These are phyloP conservation scores for Boletus fagicola DNA, from an alignment of 768 basidiomycete species.

Conservation along the genomic window DNA sequence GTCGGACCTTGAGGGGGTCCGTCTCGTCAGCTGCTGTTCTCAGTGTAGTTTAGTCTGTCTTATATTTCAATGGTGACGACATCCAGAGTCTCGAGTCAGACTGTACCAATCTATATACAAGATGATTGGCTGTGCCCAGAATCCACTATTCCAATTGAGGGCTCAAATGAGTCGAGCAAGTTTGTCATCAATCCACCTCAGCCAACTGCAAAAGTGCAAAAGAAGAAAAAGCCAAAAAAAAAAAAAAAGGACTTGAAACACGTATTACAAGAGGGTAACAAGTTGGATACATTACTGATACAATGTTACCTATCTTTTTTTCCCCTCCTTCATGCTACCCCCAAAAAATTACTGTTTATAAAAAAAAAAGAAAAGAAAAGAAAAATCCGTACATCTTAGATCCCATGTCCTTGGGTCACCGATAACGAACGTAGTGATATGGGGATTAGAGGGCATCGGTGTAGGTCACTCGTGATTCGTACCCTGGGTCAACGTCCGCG, in stretches of 20 bases:
- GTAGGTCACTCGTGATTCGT: constrained; percentile 12
- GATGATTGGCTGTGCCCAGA: background rate
- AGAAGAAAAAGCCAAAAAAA: background rate
- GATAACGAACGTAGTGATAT: background rate
- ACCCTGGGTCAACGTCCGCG: constrained; percentile 22
- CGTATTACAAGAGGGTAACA: constrained; percentile 27
- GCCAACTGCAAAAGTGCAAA: background rate
- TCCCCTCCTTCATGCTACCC: background rate
- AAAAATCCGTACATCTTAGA: constrained; percentile 4
- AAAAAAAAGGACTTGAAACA: background rate
- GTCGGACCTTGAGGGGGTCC: background rate
- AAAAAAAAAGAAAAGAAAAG: background rate
- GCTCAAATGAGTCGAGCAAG: too few relatives aligned
- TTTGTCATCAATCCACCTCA: background rate
- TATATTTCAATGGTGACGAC: background rate
- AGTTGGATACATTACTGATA: constrained; percentile 25
- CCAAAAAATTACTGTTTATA: constrained; percentile 8
- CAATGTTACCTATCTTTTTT: constrained; percentile 19
- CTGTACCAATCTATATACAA: background rate
- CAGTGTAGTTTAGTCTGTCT: background rate
- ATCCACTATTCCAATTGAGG: background rate
- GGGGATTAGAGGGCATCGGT: background rate
- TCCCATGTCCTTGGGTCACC: background rate
- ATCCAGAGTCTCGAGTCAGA: too few relatives aligned
- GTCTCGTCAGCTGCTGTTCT: background rate